Evolutionary conservation across 257 asterid species (phyloP).

Genomic region (Capsicum chinense): DNA sequence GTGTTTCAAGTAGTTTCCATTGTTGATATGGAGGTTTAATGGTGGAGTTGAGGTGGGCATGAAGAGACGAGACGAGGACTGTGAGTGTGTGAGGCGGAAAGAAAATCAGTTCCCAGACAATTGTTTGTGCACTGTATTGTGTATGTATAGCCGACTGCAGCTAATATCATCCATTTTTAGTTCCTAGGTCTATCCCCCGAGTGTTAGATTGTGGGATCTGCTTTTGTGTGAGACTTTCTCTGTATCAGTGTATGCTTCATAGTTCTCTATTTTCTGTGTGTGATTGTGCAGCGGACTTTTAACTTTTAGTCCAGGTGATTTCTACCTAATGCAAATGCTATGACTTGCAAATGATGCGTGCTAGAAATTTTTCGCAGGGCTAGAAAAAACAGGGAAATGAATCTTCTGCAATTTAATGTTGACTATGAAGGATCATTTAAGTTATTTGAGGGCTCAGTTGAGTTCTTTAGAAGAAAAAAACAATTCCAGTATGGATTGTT

Average conservation of each 20-base stretch:
- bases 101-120: not conserved
- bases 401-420: not conserved
- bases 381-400: not conserved
- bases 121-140: not conserved
- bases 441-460: conserved; percentile 7
- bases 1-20: not conserved
- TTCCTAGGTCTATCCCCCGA: not conserved
- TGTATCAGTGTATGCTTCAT: not conserved
- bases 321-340: not conserved
- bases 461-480: not conserved
- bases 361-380: not conserved
- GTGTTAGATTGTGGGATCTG: not conserved
- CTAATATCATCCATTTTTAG: not conserved
- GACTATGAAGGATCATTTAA: not conserved
- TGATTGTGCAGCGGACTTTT: not conserved
- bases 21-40: not conserved
- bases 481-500: not conserved
- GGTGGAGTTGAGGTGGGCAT: not conserved
- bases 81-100: not conserved
- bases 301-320: not conserved
- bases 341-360: conserved; percentile 18
- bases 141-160: not conserved
- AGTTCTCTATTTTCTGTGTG: not conserved
- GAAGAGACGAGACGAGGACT: not conserved
- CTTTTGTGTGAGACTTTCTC: not conserved